Conservation (phyloP, 768 basidiomycete species). For the Xerocomellus amylosporus region DNA sequence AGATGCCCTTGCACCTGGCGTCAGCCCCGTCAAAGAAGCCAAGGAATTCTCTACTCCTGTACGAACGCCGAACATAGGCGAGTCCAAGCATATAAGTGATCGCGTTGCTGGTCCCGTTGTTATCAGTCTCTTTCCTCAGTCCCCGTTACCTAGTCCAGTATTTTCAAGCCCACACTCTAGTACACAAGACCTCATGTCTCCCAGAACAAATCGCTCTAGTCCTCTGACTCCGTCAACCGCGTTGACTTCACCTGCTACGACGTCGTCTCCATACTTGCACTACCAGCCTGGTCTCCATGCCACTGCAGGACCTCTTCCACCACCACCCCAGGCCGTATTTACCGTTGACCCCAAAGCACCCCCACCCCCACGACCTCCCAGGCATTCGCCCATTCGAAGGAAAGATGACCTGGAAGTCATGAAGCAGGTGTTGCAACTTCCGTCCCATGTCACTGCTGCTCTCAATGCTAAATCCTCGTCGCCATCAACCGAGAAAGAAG, state of each 20-base stretch:
- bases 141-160: constrained; percentile 28
- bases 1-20: constrained; percentile 33
- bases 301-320: constrained; percentile 70
- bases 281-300: constrained; percentile 70
- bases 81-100: constrained; percentile 54
- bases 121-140: constrained; percentile 43
- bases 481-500: constrained; percentile 16
- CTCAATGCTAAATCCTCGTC: constrained; percentile 29
- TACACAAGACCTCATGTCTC: constrained; percentile 29
- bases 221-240: constrained; percentile 28
- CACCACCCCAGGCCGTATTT: constrained; percentile 59
- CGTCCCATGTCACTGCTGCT: constrained; percentile 49
- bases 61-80: constrained; percentile 61
- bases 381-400: constrained; percentile 53
- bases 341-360: constrained; percentile 45
- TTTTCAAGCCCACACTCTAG: constrained; percentile 27
- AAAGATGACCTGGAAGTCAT: constrained; percentile 53
- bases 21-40: constrained; percentile 30
- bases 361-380: constrained; percentile 59
- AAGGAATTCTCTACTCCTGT: constrained; percentile 30
- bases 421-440: constrained; percentile 58
- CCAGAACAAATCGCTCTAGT: constrained; percentile 22
- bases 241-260: constrained; percentile 27
- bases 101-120: constrained; percentile 65
- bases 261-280: constrained; percentile 45